A percentile compares a stretch with the other conserved stretches of the same genome.
These are phyloP conservation scores for Fusarium sp. DNA, from an alignment of 2,329 filamentous ascomycete species.

Conservation along the genomic window DNA sequence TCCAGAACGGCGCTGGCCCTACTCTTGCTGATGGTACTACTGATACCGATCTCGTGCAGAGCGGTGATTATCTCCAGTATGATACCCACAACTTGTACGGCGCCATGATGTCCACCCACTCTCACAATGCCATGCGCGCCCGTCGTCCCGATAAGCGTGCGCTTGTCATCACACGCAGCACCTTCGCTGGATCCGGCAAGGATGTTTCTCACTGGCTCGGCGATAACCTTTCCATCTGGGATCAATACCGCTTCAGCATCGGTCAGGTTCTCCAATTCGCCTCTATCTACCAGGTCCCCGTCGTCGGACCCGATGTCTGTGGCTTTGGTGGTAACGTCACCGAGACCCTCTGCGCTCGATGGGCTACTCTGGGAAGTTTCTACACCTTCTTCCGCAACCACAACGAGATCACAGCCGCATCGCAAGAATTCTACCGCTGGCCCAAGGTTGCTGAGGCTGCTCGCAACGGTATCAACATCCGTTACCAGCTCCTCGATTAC, in stretches of 20 bases:
- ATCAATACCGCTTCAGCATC: constrained; percentile 69
- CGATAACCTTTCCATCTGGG: constrained; percentile 60
- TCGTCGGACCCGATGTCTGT: constrained; percentile 80
- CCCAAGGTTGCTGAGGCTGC: constrained; percentile 70
- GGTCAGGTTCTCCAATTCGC: constrained; percentile 70
- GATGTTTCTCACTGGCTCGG: constrained; percentile 73
- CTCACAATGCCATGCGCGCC: constrained; percentile 72
- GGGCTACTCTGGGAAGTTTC: constrained; percentile 75
- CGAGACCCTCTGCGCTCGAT: constrained; percentile 56
- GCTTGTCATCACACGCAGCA: constrained; percentile 79
- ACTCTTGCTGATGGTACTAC: constrained; percentile 41
- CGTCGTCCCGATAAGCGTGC: constrained; percentile 74
- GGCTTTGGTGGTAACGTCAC: constrained; percentile 73
- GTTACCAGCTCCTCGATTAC: constrained; percentile 80
- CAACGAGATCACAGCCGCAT: constrained; percentile 56
- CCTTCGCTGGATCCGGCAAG: constrained; percentile 76
- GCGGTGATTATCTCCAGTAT: constrained; percentile 37
- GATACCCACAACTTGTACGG: constrained; percentile 85
- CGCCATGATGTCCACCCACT: constrained; percentile 77
- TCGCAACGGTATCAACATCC: constrained; percentile 72
- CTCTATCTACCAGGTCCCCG: constrained; percentile 74
- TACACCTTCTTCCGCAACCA: constrained; percentile 77
- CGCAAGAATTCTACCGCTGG: constrained; percentile 77
- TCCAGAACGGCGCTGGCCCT: constrained; percentile 44
- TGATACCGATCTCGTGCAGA: constrained; percentile 43